These are phyloP conservation scores for Fusarium sp. DNA, from an alignment of 2,329 filamentous ascomycete genomes.

Conservation along the genomic window DNA sequence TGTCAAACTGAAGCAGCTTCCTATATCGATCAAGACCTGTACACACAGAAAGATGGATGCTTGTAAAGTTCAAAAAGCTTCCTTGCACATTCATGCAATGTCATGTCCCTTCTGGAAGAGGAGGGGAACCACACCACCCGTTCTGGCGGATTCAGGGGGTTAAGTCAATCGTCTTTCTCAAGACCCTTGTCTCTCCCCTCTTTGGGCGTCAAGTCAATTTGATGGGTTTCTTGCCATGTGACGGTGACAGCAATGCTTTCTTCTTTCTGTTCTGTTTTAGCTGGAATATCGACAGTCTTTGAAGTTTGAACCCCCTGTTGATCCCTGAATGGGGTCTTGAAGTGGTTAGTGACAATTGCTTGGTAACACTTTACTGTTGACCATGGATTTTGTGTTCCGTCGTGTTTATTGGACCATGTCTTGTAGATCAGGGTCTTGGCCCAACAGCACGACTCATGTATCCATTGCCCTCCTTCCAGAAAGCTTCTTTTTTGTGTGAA, in stretches of 20 bases:
- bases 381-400: conserved; percentile 8
- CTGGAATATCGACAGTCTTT: not conserved
- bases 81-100: conserved; percentile 36
- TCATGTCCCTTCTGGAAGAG: conserved; percentile 32
- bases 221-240: conserved; percentile 20
- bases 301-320: conserved; percentile 35
- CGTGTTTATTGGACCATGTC: not conserved
- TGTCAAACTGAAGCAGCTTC: conserved; percentile 11
- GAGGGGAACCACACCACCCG: conserved; percentile 40
- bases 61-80: conserved; percentile 1
- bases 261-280: not conserved
- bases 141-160: conserved; percentile 43
- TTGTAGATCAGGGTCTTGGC: conserved; percentile 28
- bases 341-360: conserved; percentile 24
- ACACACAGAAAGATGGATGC: not conserved
- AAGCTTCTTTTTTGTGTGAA: conserved; percentile 7
- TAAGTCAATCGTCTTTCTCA: conserved; percentile 18
- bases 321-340: conserved; percentile 34
- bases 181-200: conserved; percentile 12
- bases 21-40: conserved; percentile 14
- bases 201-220: conserved; percentile 32
- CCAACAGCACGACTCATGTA: conserved; percentile 22
- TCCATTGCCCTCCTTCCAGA: conserved; percentile 10
- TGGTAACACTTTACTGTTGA: conserved; percentile 11
- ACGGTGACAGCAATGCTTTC: conserved; percentile 9